Evolutionary conservation across 768 basidiomycete genomes (phyloP), one percentile per base, ranked within the genome.

Genomic region (Hydnum rufescens): DNA sequence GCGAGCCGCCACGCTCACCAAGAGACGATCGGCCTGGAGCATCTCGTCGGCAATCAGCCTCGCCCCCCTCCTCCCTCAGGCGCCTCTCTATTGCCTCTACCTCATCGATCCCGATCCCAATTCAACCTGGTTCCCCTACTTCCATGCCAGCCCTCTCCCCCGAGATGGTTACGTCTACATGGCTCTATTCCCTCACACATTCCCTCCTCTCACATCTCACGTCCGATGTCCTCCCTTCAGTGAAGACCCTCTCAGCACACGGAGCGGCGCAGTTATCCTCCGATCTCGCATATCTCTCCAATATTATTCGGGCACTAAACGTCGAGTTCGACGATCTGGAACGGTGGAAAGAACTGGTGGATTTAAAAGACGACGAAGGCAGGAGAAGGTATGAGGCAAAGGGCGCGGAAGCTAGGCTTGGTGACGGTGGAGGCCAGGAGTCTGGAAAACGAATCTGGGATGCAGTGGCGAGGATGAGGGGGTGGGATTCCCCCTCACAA

Each of bases 121-220:
- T 23, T 13, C 31, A 51, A 26, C 51, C 47, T 26, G 52, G 31
- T 16, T 29, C 55, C 5, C 51, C 52, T n/a, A 23, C 57, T 5
- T 26, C 47, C 47, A 52, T 8, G 6, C 16, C 13, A 8, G 13
- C 44, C 6, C 66, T 84, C 49, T 74, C 79, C 49, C 77, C 85
- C 3, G 90, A 92, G 62, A 71, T 74, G 2, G 82, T 96, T 18
- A 78, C 88, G 3, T 80, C 86, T 1, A 81, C 86, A 1, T 97
- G 93, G 92, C 76, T 97, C 6, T 75, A 82, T 31, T 90, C 88
- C 5, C 74, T 97, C n/a, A 83, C 87, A 0, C 78, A 83, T 44
- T 73, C 80, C 8, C 74, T 90, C 43, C 70, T 93, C 32, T 69
- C 74, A 2, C 74, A 90, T 61, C 69, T 99, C 44, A 84, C 82